Base-by-base conservation (phyloP, 208 protist species). In the Acanthamoeba polyphaga region DNA sequence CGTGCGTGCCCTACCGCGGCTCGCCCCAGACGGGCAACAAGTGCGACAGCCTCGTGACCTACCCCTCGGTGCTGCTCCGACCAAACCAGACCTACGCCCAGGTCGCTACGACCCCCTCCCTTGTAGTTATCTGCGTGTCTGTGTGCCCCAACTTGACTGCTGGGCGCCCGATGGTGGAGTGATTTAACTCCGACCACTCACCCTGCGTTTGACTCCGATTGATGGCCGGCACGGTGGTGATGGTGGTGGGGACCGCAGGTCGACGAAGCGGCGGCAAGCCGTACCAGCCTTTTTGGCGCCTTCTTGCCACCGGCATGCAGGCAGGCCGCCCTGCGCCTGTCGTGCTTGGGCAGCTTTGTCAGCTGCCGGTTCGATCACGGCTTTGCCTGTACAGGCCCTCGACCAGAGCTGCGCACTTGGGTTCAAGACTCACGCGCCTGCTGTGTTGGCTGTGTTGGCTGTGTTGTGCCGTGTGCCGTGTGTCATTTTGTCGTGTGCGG, bases 11-110 rank as follows among this genome's bases (percentile, higher is more conserved):
- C 15, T 85, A 58, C 34, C 43, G 12, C 7, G 76, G 76, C 3
- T 85, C 76, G 22, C 80, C 80, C 1, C 53, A 24, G 29, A 88
- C 80, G 19, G 29, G 53, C 46, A 6, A 64, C 46, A 88, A 66
- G 51, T 88, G 80, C 53, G 29, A 55, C 51, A 12, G 15, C 15
- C 43, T 88, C 17, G 80, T 88, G 12, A 66, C 80, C 27, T 88
- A 64, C 51, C 80, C 80, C 22, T 17, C 4, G 27, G 80, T 88
- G 0, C 34, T 88, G n/a, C 49, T 88, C 4, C 51, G 17, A 64
- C 80, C 80, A 10, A 29, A 64, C 80, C 43, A 58, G 17, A 88
- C 80, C 80, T 88, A 88, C 80, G 80, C 19, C 53, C 51, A 88
- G 80, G 80, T 88, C 2, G 43, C 8, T 38, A 0, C 43, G 3